These are phyloP conservation scores for Aspergillus saccharolyticus DNA, from an alignment of 495 filamentous ascomycete species.

Conservation along the genomic window DNA sequence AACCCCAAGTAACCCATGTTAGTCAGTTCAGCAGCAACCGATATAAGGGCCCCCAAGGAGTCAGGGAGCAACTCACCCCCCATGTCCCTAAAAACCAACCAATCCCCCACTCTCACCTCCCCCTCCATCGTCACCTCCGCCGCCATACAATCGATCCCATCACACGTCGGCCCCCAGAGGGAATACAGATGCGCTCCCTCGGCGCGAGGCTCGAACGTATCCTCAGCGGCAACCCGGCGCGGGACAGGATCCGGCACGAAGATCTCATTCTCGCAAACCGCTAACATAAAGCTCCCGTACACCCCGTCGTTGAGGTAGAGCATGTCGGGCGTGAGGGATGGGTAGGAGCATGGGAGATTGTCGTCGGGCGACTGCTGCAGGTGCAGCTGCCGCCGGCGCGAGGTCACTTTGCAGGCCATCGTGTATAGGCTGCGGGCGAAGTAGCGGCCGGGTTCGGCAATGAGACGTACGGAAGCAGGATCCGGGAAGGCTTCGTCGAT, in stretches of 20 bases:
- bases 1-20: background rate
- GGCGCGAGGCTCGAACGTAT: background rate
- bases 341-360: conserved; percentile 1
- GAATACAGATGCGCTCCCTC: conserved; percentile 14
- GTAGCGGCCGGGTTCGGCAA: conserved; percentile 33
- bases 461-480: conserved; percentile 9
- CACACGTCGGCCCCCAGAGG: conserved; percentile 36
- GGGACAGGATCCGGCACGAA: background rate
- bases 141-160: conserved; percentile 27
- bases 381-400: conserved; percentile 20
- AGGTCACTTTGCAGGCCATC: conserved; percentile 27
- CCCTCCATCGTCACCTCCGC: conserved; percentile 13
- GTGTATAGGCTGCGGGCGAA: conserved; percentile 26
- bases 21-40: background rate
- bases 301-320: conserved; percentile 35
- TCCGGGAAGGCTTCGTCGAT: conserved; percentile 15
- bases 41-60: background rate
- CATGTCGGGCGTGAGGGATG: conserved; percentile 21
- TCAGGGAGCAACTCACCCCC: conserved; percentile 19
- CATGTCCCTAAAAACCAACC: conserved; percentile 33
- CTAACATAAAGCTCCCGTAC: conserved; percentile 32
- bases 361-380: background rate
- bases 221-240: background rate
- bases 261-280: conserved; percentile 21
- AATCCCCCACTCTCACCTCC: conserved; percentile 30